These are phyloP conservation scores for Prunella vulgaris DNA, from an alignment of 257 asterid genomes.

Conservation along the genomic window DNA sequence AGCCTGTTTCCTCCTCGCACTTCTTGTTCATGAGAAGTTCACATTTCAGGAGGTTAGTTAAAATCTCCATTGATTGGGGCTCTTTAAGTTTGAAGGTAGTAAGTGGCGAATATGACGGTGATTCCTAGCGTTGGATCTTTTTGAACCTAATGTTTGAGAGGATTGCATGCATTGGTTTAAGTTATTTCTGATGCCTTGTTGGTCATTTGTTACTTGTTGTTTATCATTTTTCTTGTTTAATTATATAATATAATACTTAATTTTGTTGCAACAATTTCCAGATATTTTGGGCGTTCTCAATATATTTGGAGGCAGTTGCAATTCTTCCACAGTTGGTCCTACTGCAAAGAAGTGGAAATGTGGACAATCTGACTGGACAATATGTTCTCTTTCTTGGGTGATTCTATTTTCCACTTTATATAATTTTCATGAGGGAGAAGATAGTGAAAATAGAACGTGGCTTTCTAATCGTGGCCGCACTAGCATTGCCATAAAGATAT, in stretches of 20 bases:
- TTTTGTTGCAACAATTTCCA: slow-evolving; percentile 25
- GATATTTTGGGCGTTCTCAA: slow-evolving; percentile 89
- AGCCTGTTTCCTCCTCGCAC: slow-evolving; percentile 50
- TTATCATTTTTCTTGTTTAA: not conserved
- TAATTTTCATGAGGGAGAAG: not conserved
- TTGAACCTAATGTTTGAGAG: not conserved
- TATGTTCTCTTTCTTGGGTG: slow-evolving; percentile 94
- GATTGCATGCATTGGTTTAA: slow-evolving; percentile 13
- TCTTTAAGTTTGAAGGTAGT: not conserved
- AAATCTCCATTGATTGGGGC: slow-evolving; percentile 13
- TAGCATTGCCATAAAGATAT: not conserved
- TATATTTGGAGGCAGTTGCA: slow-evolving; percentile 59
- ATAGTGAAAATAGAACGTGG: not conserved
- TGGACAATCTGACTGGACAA: slow-evolving; percentile 94
- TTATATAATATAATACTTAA: not conserved
- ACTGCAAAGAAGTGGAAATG: slow-evolving; percentile 97
- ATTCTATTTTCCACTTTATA: slow-evolving; percentile 20
- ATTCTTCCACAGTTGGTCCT: slow-evolving; percentile 91
- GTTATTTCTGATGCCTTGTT: slow-evolving; percentile 4
- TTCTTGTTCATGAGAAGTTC: slow-evolving; percentile 70
- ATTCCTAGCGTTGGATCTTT: slow-evolving; percentile 12
- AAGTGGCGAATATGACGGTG: not conserved
- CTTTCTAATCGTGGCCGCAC: not conserved
- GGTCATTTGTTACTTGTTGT: not conserved
- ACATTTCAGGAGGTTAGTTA: slow-evolving; percentile 68